Evolutionary conservation across 768 basidiomycete species (phyloP), one percentile per base, ranked within the genome.

Genomic region (Paxillus rubicundulus): DNA sequence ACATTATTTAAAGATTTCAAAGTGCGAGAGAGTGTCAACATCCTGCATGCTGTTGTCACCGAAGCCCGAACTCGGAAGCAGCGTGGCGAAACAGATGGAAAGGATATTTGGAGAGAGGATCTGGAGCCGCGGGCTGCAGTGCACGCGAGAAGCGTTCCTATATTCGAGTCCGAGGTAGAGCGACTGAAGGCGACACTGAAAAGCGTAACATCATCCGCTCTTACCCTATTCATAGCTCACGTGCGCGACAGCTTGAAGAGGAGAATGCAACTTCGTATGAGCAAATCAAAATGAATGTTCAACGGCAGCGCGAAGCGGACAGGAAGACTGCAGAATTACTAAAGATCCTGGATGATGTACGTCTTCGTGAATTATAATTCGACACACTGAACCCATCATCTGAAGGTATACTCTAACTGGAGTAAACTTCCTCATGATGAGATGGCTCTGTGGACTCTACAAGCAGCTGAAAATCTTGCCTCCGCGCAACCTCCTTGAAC

Each of bases 11-110:
- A 75, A 27, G 79, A 85, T 49, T 85, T 86, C 60, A 75, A 80
- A 46, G 82, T 87, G 2, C 80, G 81, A 57, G 82, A 85, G 41
- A 85, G 81, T 57, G 78, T 91, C 30, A 88, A 92, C 64, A 75
- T 75, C 4, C 74, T 92, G 12, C 87, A 91, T 54, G 74, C 75
- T 10, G 79, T 88, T 13, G 82, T 91, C 1, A 81, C 75, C 10
- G 87, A 88, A 30, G 89, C 87, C 8, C 56, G 84, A 64, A 61
- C 78, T 20, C 81, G 84, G 47, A 76, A 75, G 33, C 72, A 74
- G 42, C 75, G 76, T 7, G 76, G 67, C 4, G 69, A 68, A 24
- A 62, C 53, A n/a, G 57, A 67, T 12, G 73, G 74, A 0, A 78
- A 75, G 13, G 86, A 89, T 62, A 60, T 78, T 1, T 92, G 89